These are phyloP conservation scores for Aspergillus tanneri DNA, from an alignment of 2,329 filamentous ascomycete genomes.

Conservation along the genomic window DNA sequence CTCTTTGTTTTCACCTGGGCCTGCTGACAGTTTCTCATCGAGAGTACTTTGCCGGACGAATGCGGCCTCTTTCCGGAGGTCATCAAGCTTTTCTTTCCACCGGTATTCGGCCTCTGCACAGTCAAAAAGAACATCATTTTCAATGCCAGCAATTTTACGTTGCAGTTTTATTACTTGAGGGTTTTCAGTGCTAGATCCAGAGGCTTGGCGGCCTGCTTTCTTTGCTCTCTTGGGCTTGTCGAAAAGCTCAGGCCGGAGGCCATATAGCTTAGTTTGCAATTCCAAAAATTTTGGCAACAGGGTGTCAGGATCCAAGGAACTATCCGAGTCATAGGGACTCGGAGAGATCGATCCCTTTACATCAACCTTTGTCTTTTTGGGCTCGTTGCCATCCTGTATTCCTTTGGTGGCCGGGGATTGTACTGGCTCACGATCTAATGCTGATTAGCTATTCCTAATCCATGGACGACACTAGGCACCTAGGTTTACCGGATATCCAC, in stretches of 20 bases:
- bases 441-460: conserved; percentile 27
- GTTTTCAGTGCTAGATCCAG: conserved; percentile 20
- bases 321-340: conserved; percentile 50
- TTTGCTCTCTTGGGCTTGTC: conserved; percentile 44
- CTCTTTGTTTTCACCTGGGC: conserved; percentile 58
- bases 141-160: conserved; percentile 72
- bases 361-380: conserved; percentile 27
- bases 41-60: conserved; percentile 30
- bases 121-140: conserved; percentile 76
- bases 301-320: conserved; percentile 72
- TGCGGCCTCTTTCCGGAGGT: conserved; percentile 60
- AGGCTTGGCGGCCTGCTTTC: conserved; percentile 33
- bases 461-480: conserved; percentile 12
- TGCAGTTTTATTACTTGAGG: conserved; percentile 64
- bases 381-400: conserved; percentile 23
- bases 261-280: conserved; percentile 67
- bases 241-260: conserved; percentile 56
- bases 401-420: conserved; percentile 28
- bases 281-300: conserved; percentile 74
- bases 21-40: conserved; percentile 29
- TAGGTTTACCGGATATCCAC: conserved; percentile 38
- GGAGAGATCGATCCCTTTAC: conserved; percentile 27
- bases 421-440: conserved; percentile 31
- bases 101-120: conserved; percentile 61
- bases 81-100: conserved; percentile 62